Evolutionary conservation across 805 yeast species (phyloP).

Genomic region (Yarrowia yakushimensis): DNA sequence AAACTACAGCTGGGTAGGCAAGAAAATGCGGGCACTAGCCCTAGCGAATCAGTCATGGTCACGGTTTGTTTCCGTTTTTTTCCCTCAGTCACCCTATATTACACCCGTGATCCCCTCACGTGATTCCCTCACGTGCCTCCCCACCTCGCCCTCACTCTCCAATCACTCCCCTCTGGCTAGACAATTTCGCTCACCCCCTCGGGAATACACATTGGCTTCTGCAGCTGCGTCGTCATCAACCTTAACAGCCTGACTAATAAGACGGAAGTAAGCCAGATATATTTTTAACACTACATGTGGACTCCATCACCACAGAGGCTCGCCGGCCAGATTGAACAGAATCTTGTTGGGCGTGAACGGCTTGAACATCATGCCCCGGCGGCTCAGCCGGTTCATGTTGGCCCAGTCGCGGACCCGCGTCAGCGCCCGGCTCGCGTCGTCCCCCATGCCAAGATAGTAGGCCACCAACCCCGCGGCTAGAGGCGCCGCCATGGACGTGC

Average conservation of each 20-base stretch:
- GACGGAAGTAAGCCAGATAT: not conserved
- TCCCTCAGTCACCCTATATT: no score
- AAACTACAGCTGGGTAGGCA: no score
- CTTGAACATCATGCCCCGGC: constrained; percentile 28
- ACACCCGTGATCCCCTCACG: no score
- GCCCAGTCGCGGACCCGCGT: constrained; percentile 2
- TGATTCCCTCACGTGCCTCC: no score
- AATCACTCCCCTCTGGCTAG: not conserved
- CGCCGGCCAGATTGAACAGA: constrained; percentile 33
- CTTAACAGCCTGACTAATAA: not conserved
- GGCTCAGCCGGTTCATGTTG: constrained; percentile 5
- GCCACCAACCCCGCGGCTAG: constrained; percentile 88
- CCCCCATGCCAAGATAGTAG: constrained; percentile 49
- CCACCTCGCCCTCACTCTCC: not conserved
- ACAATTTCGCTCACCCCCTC: constrained; percentile 8
- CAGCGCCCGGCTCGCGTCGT: not conserved
- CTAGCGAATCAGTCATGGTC: no score
- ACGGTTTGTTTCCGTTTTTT: no score
- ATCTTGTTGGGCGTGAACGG: constrained; percentile 33
- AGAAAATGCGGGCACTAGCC: no score
- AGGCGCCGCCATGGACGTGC: constrained; percentile 98
- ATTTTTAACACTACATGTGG: not conserved
- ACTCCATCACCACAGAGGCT: constrained; percentile 34
- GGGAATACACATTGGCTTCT: constrained; percentile 7
- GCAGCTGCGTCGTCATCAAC: constrained; percentile 5